Evolutionary conservation across 192 early-diverging fungal genomes (phyloP).

Genomic region (Piromyces finnis): DNA sequence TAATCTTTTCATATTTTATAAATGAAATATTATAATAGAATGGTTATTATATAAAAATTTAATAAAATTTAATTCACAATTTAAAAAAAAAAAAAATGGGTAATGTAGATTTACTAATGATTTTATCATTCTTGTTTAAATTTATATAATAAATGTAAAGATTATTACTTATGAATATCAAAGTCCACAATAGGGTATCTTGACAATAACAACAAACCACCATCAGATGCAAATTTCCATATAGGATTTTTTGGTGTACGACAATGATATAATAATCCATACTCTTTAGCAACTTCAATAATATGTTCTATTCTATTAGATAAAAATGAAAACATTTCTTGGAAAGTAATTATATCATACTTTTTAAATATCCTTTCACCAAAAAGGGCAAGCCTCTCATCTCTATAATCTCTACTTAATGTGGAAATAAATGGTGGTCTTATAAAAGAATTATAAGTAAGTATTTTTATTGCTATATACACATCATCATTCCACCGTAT

Average conservation of each 20-base stretch:
- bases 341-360: neutral
- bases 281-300: neutral
- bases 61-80: too few relatives aligned
- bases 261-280: neutral
- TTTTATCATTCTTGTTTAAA: neutral
- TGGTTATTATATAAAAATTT: too few relatives aligned
- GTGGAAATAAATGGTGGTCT: neutral
- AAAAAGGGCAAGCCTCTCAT: neutral
- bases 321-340: neutral
- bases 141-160: neutral
- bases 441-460: neutral
- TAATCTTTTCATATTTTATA: too few relatives aligned
- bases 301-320: neutral
- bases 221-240: neutral
- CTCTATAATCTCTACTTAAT: neutral
- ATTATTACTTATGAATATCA: neutral
- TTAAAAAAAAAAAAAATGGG: too few relatives aligned
- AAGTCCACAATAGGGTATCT: neutral
- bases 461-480: neutral
- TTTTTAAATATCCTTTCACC: neutral
- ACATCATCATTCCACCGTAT: too few relatives aligned
- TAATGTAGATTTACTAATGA: too few relatives aligned
- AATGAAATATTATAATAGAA: too few relatives aligned
- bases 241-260: neutral
- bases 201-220: neutral